These are phyloP conservation scores for Phaeosphaeria sp. DNA, from an alignment of 2,329 filamentous ascomycete genomes.

Conservation along the genomic window DNA sequence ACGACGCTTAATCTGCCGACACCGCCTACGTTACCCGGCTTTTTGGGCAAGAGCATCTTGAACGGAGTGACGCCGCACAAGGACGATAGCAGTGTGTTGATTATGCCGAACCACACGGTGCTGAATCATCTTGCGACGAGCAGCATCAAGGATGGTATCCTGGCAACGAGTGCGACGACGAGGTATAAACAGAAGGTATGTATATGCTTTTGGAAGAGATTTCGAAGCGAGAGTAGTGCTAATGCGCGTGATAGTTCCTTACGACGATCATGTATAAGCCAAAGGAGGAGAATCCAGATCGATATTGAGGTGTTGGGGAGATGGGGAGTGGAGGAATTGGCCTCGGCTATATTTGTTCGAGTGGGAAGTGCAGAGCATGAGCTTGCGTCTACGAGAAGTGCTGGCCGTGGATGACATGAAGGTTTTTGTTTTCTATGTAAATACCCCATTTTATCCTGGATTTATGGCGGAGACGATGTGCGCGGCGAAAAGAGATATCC, in stretches of 20 bases:
- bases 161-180: constrained; percentile 96
- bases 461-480: neutral
- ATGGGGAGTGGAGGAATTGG: neutral
- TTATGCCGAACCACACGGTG: constrained; percentile 96
- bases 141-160: constrained; percentile 94
- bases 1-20: constrained; percentile 81
- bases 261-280: constrained; percentile 98
- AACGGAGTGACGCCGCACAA: constrained; percentile 93
- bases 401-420: neutral
- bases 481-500: neutral
- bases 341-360: neutral
- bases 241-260: constrained; percentile 72
- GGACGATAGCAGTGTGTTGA: constrained; percentile 96
- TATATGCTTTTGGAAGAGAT: too few species aligned
- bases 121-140: constrained; percentile 96
- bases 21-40: constrained; percentile 86
- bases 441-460: neutral
- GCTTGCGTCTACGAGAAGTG: too few species aligned
- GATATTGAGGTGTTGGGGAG: neutral
- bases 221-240: too few species aligned
- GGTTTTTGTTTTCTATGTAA: neutral
- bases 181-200: constrained; percentile 91
- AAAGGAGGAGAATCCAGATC: constrained; percentile 56
- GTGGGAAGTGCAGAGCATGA: neutral
- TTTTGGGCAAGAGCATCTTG: constrained; percentile 91